These are phyloP conservation scores for Scortechinia acanthostroma DNA, from an alignment of 2,329 filamentous ascomycete genomes.

Conservation along the genomic window DNA sequence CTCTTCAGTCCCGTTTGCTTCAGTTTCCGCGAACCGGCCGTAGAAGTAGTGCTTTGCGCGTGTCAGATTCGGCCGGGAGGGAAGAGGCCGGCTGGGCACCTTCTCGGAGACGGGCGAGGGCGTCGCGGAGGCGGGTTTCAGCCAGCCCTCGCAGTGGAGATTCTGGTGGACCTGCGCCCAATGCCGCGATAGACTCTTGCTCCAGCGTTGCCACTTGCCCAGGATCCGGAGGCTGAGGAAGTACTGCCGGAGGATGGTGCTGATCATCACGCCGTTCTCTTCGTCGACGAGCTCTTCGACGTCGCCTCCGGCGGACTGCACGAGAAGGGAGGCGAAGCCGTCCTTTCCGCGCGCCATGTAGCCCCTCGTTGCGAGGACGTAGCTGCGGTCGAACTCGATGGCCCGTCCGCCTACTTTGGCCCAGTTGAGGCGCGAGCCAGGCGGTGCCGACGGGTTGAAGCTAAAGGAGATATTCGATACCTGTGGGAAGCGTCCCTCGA, in stretches of 20 bases:
- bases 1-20: conserved; percentile 1
- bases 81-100: conserved; percentile 9
- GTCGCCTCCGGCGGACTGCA: conserved; percentile 67
- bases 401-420: conserved; percentile 53
- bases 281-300: conserved; percentile 76
- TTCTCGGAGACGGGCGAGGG: conserved; percentile 13
- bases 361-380: conserved; percentile 71
- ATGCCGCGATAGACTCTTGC: conserved; percentile 50
- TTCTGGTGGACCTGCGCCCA: conserved; percentile 61
- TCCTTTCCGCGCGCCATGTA: conserved; percentile 90
- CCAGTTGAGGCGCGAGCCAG: conserved; percentile 55
- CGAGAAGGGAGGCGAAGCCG: conserved; percentile 71
- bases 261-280: conserved; percentile 81
- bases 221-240: conserved; percentile 80
- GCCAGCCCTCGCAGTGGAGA: conserved; percentile 42
- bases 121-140: conserved; percentile 27
- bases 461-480: conserved; percentile 76
- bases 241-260: conserved; percentile 80
- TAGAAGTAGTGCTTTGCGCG: conserved; percentile 6
- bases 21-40: conserved; percentile 6
- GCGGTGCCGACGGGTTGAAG: conserved; percentile 57
- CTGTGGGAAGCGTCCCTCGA: conserved; percentile 80
- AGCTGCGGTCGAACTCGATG: conserved; percentile 55
- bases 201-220: conserved; percentile 71
- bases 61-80: conserved; percentile 11